Conservation (phyloP, 2,329 filamentous ascomycete species). For the Orbilia oligospora region DNA sequence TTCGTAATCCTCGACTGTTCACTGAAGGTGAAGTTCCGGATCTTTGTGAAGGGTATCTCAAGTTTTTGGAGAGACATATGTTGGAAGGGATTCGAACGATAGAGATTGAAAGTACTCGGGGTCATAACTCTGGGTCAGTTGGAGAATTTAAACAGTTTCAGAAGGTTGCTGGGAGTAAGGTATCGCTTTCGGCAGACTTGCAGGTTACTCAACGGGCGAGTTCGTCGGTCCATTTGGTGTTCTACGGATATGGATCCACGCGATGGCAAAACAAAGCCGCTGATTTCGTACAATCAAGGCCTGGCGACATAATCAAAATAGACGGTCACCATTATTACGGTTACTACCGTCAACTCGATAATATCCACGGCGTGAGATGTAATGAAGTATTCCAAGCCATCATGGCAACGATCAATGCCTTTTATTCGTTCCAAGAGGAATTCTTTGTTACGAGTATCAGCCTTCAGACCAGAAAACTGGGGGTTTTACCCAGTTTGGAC, state of each 20-base stretch:
- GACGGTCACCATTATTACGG: constrained; percentile 1
- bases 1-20: constrained; percentile 12
- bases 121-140: neutral
- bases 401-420: neutral
- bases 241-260: constrained; percentile 1
- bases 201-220: constrained; percentile 17
- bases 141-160: constrained; percentile 2
- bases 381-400: constrained; percentile 1
- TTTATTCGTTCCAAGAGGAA: constrained; percentile 20
- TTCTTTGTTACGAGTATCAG: constrained; percentile 12
- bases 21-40: neutral
- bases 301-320: neutral
- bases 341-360: constrained; percentile 12
- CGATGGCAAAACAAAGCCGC: neutral
- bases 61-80: constrained; percentile 9
- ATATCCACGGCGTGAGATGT: constrained; percentile 19
- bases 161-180: neutral
- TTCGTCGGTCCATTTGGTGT: neutral
- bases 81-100: neutral
- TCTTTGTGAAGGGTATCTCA: constrained; percentile 16
- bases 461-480: constrained; percentile 6
- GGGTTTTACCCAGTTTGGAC: neutral
- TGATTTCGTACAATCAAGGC: neutral
- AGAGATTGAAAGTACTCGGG: neutral
- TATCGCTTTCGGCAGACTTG: constrained; percentile 1